A percentile compares a stretch with the other conserved stretches of the same genome.
Conservation (phyloP, 805 yeast species). For the Candida broadrunensis region DNA sequence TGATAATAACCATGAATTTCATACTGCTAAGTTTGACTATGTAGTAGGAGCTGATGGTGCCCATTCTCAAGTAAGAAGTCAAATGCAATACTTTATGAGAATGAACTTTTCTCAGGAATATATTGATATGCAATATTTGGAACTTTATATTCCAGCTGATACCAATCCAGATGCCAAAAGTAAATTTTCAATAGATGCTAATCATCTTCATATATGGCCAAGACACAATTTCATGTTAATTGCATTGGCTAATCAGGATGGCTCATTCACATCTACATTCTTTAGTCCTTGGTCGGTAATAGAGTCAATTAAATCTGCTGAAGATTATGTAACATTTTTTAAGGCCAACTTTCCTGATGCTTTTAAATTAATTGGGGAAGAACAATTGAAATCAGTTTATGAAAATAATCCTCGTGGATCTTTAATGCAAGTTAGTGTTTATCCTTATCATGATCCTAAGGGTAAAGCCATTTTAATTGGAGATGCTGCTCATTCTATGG, state of each 20-base stretch:
- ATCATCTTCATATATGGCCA: constrained; percentile 93
- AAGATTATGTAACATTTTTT: constrained; percentile 54
- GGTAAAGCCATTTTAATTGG: constrained; percentile 73
- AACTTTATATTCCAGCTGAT: constrained; percentile 68
- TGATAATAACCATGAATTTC: constrained; percentile 14
- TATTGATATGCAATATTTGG: constrained; percentile 81
- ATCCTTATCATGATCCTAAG: constrained; percentile 61
- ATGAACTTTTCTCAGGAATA: constrained; percentile 75
- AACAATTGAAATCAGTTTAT: constrained; percentile 48
- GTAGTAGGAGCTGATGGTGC: constrained; percentile 88
- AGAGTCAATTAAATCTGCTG: constrained; percentile 46
- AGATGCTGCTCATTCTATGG: constrained; percentile 96
- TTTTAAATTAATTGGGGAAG: constrained; percentile 59
- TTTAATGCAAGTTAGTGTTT: constrained; percentile 67
- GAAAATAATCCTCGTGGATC: constrained; percentile 68
- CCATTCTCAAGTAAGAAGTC: constrained; percentile 67
- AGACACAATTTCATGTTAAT: constrained; percentile 82
- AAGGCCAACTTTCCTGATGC: constrained; percentile 71
- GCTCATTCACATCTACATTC: constrained; percentile 85
- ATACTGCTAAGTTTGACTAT: constrained; percentile 45
- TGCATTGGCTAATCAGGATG: constrained; percentile 81
- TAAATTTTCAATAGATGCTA: constrained; percentile 58
- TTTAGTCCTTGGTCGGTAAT: constrained; percentile 77
- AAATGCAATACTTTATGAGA: constrained; percentile 61
- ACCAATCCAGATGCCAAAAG: constrained; percentile 18